These are phyloP conservation scores for Aureobasidium sp. DNA, from an alignment of 2,329 filamentous ascomycete genomes.

Conservation along the genomic window DNA sequence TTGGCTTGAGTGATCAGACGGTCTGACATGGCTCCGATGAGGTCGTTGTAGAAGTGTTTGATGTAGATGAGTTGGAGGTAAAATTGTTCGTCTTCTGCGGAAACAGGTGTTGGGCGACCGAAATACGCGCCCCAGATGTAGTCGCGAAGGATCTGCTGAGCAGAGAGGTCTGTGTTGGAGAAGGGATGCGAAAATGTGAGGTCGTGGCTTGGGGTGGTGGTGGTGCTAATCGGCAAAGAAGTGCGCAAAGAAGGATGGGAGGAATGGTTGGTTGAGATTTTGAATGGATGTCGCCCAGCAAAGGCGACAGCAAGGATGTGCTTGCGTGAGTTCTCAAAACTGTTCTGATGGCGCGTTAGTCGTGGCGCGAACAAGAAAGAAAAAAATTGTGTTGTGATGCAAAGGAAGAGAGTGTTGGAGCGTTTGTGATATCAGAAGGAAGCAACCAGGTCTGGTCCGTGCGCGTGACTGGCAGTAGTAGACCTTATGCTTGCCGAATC, in stretches of 20 bases:
- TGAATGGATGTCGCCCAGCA: not conserved
- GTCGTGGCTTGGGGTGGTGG: too few relatives aligned
- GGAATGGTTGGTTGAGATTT: not conserved
- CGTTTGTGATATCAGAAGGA: not conserved
- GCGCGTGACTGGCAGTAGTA: not conserved
- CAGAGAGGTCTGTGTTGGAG: too few relatives aligned
- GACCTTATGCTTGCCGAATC: too few relatives aligned
- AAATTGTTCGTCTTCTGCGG: not conserved
- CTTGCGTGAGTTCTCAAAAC: too few relatives aligned
- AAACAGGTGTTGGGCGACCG: not conserved
- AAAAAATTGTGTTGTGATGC: not conserved
- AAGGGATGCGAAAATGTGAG: too few relatives aligned
- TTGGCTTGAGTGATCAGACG: slow-evolving; percentile 12
- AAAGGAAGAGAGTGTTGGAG: not conserved
- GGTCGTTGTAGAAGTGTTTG: not conserved
- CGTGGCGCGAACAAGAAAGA: too few relatives aligned
- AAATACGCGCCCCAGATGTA: not conserved
- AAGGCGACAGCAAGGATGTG: not conserved
- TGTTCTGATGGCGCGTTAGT: not conserved
- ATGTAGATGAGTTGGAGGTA: not conserved
- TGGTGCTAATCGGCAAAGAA: too few relatives aligned
- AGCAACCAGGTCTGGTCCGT: not conserved
- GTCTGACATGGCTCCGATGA: not conserved
- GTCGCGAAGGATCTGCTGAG: not conserved
- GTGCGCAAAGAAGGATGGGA: too few relatives aligned